Base-by-base conservation (phyloP, 2,329 filamentous ascomycete species). In the Sclerotinia subarctica region DNA sequence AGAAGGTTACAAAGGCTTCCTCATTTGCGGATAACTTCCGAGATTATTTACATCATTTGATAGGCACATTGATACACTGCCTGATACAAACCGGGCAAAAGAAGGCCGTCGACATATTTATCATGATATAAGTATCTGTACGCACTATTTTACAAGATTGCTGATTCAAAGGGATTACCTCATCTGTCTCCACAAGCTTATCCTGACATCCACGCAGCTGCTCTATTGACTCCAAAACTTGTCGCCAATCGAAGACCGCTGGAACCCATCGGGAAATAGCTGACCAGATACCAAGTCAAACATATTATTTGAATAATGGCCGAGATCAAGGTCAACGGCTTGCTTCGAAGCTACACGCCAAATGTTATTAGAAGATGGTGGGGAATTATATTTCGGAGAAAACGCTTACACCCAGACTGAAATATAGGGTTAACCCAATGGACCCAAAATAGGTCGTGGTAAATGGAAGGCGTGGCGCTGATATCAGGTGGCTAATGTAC, bases 201-300 rank as follows among this genome's bases (percentile, higher is more conserved):
- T 69, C 91, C 89, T 59, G 86, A 89, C 87, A 97, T 90, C 95
- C 94, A 98, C 65, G 93, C 87, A 6, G 92, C 86, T 49, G 96
- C 91, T 76, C 94, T 87, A 77, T 89, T 90, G 26, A 90, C 92
- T 29, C 94, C 95, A 77, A 97, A 95, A 3, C 88, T 88, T 54
- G 93, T 92, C 68, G 93, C 93, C 73, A 97, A 87, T 69, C 94
- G 90, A 72, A 99, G 81, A 53, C 95, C 93, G 67, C 90, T 91
- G 68, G 91, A 92, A 52, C 95, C 95, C 94, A 98, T 97, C 35
- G 95, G 95, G 76, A 98, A 98, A 80, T 99, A 99, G 80, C 92
- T 96, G 79, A 98, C 89, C 58, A 97, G 84, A 81, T 98, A 98
- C 94, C 94, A 98, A 58, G 92, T 72, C 72, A 98, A 83, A 71